Base-by-base conservation (phyloP, 306 rosid genomes). In the Myrica gale region DNA sequence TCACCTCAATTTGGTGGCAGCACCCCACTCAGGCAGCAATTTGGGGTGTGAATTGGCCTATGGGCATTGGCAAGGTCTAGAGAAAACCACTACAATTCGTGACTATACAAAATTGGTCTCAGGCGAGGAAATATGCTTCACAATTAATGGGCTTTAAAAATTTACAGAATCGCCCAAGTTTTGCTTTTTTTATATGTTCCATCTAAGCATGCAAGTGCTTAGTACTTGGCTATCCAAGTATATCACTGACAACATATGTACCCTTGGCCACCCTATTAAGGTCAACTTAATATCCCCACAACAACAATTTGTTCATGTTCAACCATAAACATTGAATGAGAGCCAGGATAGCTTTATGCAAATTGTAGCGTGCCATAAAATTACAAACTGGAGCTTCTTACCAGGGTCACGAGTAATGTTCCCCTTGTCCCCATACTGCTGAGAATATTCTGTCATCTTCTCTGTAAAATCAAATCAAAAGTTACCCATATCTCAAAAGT, bases 341-440 rank as follows among this genome's bases (percentile, higher is more conserved):
- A 57, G 23, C 20, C 53, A n/a, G 2, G 44, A 57, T 9, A 57
- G 45, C 23, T 53, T 9, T 16, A 63, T 66, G 78, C 45, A 63
- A 63, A 57, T 68, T 79, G 15, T 39, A 21, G 68, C 72, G 17
- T 69, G 76, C 63, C 58, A 41, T 53, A 63, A 69, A 16, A 68
- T 52, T 55, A 53, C 73, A 51, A 75, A 79, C 80, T 16, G 68
- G 54, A 81, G 74, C 42, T 75, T 69, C 83, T 76, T 85, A 92
- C 92, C 91, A 84, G 89, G 74, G 81, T 92, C 94, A 3, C 89
- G 90, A 82, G 78, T 73, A 72, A 63, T 65, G 82, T 74, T 82
- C 72, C 89, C 97, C 74, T 86, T 92, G 80, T 87, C 93, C 82
- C 91, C 82, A 77, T 81, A 89, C 73, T 82, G 92, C 78, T 82